Percentiles rank a stretch among this genome's conserved stretches.
These are phyloP conservation scores for Suhomyces vadensis DNA, from an alignment of 805 yeast genomes.

Conservation along the genomic window DNA sequence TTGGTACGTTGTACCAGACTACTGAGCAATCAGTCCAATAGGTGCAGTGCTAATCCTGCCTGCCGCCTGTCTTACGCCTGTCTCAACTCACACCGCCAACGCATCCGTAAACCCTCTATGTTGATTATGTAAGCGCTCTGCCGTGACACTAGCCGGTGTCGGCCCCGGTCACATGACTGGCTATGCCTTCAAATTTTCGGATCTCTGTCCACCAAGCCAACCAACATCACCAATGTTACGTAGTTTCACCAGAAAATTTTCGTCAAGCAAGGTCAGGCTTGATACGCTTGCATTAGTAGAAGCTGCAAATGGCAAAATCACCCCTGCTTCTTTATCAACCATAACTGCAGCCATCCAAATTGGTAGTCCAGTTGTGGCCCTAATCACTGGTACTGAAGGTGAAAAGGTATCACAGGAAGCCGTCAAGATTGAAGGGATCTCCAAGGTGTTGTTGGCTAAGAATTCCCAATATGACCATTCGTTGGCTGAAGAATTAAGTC, in stretches of 20 bases:
- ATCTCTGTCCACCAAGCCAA: background rate
- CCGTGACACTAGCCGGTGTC: background rate
- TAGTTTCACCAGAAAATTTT: conserved; percentile 37
- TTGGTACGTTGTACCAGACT: no score
- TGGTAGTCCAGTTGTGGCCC: conserved; percentile 78
- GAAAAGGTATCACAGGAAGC: conserved; percentile 49
- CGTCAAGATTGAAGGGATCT: conserved; percentile 52
- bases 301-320: conserved; percentile 51
- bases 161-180: background rate
- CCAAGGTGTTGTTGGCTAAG: conserved; percentile 58
- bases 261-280: conserved; percentile 28
- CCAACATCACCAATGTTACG: conserved; percentile 8
- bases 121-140: no score
- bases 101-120: no score
- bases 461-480: conserved; percentile 63
- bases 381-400: conserved; percentile 65
- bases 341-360: conserved; percentile 75
- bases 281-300: conserved; percentile 78
- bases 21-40: no score
- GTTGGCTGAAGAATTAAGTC: conserved; percentile 79
- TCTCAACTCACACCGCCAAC: no score
- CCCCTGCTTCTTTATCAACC: conserved; percentile 71
- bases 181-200: background rate
- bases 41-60: no score
- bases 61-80: no score